phyloP scores from a whole-genome alignment of 2,329 filamentous ascomycete species.

The Exserohilum rostratum region DNA sequence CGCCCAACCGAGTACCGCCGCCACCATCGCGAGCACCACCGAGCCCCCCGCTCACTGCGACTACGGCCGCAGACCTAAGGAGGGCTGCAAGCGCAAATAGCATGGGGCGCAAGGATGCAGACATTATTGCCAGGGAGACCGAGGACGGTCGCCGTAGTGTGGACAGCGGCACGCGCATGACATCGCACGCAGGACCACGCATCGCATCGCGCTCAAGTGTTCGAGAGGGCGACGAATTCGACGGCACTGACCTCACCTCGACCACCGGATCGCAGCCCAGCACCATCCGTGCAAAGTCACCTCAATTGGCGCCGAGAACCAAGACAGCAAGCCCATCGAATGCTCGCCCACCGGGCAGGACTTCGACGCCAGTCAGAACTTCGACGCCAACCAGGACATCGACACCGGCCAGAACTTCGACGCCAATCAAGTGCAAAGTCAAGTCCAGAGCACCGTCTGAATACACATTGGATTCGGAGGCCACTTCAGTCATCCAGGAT shows the following conservation, averaged over 20 bases:
- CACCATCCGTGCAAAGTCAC: slow-evolving; percentile 44
- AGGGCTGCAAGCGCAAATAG: slow-evolving; percentile 54
- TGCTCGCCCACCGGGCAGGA: slow-evolving; percentile 29
- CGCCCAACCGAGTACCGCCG: slow-evolving; percentile 26
- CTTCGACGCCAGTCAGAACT: slow-evolving; percentile 26
- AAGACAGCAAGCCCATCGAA: slow-evolving; percentile 35
- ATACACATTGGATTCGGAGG: slow-evolving; percentile 54
- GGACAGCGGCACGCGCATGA: slow-evolving; percentile 48
- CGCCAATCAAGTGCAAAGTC: slow-evolving; percentile 24
- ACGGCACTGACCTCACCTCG: slow-evolving; percentile 52
- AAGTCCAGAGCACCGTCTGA: slow-evolving; percentile 48
- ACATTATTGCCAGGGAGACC: slow-evolving; percentile 45
- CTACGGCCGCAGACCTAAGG: slow-evolving; percentile 49
- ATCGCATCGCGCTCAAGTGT: slow-evolving; percentile 53
- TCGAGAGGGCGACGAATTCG: slow-evolving; percentile 45
- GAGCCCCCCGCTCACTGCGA: slow-evolving; percentile 55
- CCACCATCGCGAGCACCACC: slow-evolving; percentile 49
- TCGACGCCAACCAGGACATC: slow-evolving; percentile 29
- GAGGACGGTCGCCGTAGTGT: slow-evolving; percentile 50
- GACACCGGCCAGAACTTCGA: slow-evolving; percentile 33
- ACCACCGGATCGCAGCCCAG: slow-evolving; percentile 50
- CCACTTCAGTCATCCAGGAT: slow-evolving; percentile 54
- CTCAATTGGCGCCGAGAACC: slow-evolving; percentile 23
- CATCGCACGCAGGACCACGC: slow-evolving; percentile 44
- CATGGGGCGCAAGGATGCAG: slow-evolving; percentile 49